Evolutionary conservation across 257 asterid species (phyloP).

Genomic region (Scutellaria galericulata): DNA sequence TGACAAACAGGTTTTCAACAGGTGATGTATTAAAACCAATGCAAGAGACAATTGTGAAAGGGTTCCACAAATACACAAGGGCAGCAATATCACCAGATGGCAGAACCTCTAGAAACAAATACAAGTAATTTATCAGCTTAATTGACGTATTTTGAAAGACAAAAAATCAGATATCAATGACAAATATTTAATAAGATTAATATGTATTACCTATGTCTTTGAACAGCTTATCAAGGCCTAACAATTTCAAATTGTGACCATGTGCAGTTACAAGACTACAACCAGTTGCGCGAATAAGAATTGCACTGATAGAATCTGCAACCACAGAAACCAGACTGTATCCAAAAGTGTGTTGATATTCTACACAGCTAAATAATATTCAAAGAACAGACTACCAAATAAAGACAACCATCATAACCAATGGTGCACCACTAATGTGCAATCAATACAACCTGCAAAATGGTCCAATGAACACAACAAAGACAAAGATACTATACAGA

Average conservation of each 20-base stretch:
- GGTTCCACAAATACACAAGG: conserved; percentile 94
- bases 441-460: conserved; percentile 15
- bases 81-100: conserved; percentile 91
- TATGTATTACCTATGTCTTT: conserved; percentile 49
- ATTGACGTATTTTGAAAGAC: conserved; percentile 27
- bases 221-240: conserved; percentile 60
- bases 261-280: conserved; percentile 59
- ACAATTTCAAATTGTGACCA: conserved; percentile 53
- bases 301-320: conserved; percentile 86
- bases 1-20: conserved; percentile 70
- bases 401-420: conserved; percentile 10
- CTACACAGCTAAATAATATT: conserved; percentile 27
- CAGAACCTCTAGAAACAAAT: conserved; percentile 58
- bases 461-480: conserved; percentile 30
- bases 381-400: conserved; percentile 26
- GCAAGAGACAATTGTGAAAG: conserved; percentile 84
- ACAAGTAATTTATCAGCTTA: conserved; percentile 33
- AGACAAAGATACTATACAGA: conserved; percentile 20
- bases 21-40: conserved; percentile 91
- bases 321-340: conserved; percentile 83
- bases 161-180: background rate
- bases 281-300: conserved; percentile 86
- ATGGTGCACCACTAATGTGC: conserved; percentile 3
- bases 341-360: conserved; percentile 73
- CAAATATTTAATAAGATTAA: background rate